These are phyloP conservation scores for Boletus bicolor DNA, from an alignment of 768 basidiomycete species.

Conservation along the genomic window DNA sequence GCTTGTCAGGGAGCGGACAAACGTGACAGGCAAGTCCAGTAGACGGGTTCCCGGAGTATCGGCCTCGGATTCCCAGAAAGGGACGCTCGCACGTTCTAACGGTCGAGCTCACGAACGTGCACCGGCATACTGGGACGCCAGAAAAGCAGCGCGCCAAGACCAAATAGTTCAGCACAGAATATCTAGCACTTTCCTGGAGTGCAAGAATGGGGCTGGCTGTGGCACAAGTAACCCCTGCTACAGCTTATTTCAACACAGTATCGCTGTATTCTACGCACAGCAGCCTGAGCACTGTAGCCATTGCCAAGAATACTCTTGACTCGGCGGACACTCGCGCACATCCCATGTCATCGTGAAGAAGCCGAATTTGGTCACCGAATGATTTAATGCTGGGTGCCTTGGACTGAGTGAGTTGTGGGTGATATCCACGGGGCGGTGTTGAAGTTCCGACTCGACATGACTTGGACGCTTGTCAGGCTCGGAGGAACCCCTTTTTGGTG, in stretches of 20 bases:
- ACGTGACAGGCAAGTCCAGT: constrained; percentile 13
- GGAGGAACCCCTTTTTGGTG: neutral
- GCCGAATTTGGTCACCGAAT: neutral
- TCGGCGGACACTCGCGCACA: neutral
- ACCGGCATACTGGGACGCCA: neutral
- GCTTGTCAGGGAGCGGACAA: constrained; percentile 5
- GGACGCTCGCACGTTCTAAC: constrained; percentile 10
- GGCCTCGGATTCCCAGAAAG: neutral
- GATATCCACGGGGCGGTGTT: neutral
- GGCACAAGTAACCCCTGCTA: neutral
- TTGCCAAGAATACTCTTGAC: neutral
- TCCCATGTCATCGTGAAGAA: no score
- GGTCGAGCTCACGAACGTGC: constrained; percentile 11
- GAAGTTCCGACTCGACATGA: neutral
- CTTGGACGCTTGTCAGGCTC: neutral
- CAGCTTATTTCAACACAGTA: neutral
- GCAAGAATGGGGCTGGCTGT: neutral
- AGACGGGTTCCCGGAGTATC: neutral
- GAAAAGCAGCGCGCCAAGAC: neutral
- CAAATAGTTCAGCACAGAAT: neutral
- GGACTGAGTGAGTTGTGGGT: no score
- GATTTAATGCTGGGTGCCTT: neutral
- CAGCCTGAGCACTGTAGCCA: neutral
- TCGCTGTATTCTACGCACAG: neutral
- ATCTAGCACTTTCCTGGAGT: neutral